Conservation (phyloP, 495 filamentous ascomycete species). For the Penicillium bialowiezense region DNA sequence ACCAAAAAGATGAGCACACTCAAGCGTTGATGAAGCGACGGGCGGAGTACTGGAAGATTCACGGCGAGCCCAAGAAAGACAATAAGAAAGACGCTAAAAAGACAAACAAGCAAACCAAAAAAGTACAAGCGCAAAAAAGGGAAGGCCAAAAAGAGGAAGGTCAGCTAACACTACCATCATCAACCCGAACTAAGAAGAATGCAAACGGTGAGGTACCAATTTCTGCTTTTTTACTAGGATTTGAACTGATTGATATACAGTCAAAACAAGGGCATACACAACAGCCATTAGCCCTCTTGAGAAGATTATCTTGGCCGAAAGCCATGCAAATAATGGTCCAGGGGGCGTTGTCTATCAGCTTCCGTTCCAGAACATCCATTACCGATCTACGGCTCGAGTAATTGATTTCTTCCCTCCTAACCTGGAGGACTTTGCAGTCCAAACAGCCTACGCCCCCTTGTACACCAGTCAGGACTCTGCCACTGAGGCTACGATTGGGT, state of each 20-base stretch:
- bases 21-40: constrained; percentile 62
- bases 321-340: constrained; percentile 39
- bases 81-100: constrained; percentile 32
- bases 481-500: constrained; percentile 23
- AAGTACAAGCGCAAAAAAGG: constrained; percentile 29
- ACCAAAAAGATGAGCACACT: constrained; percentile 45
- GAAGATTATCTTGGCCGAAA: constrained; percentile 39
- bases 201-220: constrained; percentile 28
- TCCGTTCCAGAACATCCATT: constrained; percentile 75
- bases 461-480: constrained; percentile 36
- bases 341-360: constrained; percentile 44
- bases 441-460: constrained; percentile 40
- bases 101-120: constrained; percentile 25
- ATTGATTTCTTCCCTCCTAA: constrained; percentile 75
- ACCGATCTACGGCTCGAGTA: constrained; percentile 64
- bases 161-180: constrained; percentile 19
- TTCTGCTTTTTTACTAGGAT: background rate
- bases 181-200: constrained; percentile 41
- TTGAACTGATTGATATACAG: constrained; percentile 21
- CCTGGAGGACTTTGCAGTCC: constrained; percentile 71
- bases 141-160: constrained; percentile 32
- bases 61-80: constrained; percentile 27
- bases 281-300: constrained; percentile 33
- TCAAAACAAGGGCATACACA: constrained; percentile 28
- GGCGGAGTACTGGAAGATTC: constrained; percentile 54